Conservation (phyloP, 1,284 basidiomycete species). For the Vanrija pseudolonga region DNA sequence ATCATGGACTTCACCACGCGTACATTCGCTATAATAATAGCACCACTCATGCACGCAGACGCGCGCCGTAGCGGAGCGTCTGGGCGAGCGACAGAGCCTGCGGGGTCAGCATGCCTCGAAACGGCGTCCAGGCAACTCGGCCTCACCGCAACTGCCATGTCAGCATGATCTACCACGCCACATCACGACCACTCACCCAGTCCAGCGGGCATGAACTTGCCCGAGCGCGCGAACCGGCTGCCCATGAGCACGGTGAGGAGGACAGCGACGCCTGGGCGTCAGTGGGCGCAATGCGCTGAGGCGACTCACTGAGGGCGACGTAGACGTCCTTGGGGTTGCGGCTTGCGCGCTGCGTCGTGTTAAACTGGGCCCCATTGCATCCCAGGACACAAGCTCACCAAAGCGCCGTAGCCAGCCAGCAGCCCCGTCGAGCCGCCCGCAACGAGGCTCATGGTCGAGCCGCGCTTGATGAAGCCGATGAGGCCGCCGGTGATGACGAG, state of each 20-base stretch:
- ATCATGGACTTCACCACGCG: too few relatives aligned
- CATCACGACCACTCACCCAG: conserved; percentile 25
- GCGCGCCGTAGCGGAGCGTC: too few relatives aligned
- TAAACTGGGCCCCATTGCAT: background rate
- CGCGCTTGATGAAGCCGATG: conserved; percentile 35
- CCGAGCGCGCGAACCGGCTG: conserved; percentile 25
- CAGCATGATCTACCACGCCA: too few relatives aligned
- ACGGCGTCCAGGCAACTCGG: too few relatives aligned
- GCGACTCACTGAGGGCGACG: conserved; percentile 28
- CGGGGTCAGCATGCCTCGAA: too few relatives aligned
- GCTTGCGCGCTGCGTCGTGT: conserved; percentile 22
- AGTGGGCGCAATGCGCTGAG: background rate
- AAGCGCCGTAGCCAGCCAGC: conserved; percentile 36
- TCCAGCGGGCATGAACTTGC: conserved; percentile 46
- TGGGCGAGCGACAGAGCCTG: too few relatives aligned
- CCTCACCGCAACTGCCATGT: too few relatives aligned
- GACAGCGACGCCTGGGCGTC: conserved; percentile 20
- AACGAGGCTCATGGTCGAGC: conserved; percentile 36
- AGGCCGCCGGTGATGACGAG: conserved; percentile 34
- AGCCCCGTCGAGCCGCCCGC: conserved; percentile 27
- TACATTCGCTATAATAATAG: too few relatives aligned
- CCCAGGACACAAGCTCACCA: too few relatives aligned
- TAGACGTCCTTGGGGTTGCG: conserved; percentile 28
- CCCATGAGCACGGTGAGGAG: conserved; percentile 31
- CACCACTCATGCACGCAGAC: too few relatives aligned